Evolutionary conservation across 2,329 filamentous ascomycete genomes (phyloP), one percentile per base, ranked within the genome.

Genomic region (Fusarium sp.): DNA sequence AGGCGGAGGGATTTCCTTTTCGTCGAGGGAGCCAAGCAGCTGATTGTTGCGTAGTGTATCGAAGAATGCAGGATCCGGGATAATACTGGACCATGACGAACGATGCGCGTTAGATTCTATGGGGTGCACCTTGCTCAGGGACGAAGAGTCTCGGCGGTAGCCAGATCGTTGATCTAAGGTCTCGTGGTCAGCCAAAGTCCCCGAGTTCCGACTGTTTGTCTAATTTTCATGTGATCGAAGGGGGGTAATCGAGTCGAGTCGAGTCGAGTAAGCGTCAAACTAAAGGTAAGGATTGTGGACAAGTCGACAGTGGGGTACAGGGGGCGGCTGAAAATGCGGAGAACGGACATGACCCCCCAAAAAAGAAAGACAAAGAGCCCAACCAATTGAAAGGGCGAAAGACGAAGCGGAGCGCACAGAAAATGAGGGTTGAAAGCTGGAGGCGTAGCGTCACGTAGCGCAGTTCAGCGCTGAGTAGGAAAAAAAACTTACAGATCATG

Each of bases 21-120:
- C 80, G 67, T 87, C 80, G 67, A 86, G 81, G 69, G 86, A 81
- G 69, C 76, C 81, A 58, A 83, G 79, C 61, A 83, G 81, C 67
- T 84, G 81, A 19, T 80, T 77, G 21, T 80, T 81, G 65, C 81
- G 81, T 46, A 82, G 78, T 55, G 74, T 74, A 28, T 79, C 77
- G 65, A 81, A 80, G 59, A 80, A 77, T 51, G 74, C 68, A 62
- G 74, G 74, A 57, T 78, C 75, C 68, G 74, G 72, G 77, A 75
- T 74, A 64, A 79, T 67, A 66, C 79, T 73, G 72, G 76, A 72
- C 80, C 75, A 76, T 50, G 65, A 69, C 45, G 73, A 71, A 50
- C 75, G 63, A 61, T 72, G 69, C 21, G 72, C 44, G 45, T 54
- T 73, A 16, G 64, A 65, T 31, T 72, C 72, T 46, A 72, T 69